These are phyloP conservation scores for Cladophialophora immunda DNA, from an alignment of 2,329 filamentous ascomycete genomes.

Conservation along the genomic window DNA sequence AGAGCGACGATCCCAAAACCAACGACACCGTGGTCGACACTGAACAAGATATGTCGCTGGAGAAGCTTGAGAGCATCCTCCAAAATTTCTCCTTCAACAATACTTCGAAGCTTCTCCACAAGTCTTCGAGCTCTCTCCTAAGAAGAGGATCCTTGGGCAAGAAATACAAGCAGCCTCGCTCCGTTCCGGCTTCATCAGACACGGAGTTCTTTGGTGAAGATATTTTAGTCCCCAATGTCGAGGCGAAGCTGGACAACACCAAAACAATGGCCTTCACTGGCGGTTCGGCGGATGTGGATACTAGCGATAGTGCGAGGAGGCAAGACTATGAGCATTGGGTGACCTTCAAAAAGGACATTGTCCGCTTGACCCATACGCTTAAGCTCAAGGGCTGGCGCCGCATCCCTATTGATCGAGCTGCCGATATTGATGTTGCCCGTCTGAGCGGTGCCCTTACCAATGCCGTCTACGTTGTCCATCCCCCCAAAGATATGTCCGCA, in stretches of 20 bases:
- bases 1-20: constrained; percentile 15
- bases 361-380: constrained; percentile 87
- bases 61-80: constrained; percentile 79
- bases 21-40: constrained; percentile 16
- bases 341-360: constrained; percentile 90
- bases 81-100: constrained; percentile 46
- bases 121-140: constrained; percentile 44
- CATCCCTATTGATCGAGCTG: constrained; percentile 64
- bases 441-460: constrained; percentile 92
- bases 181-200: constrained; percentile 73
- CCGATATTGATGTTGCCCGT: constrained; percentile 56
- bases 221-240: constrained; percentile 87
- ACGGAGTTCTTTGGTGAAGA: constrained; percentile 79
- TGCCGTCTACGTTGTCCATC: constrained; percentile 91
- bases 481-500: constrained; percentile 70
- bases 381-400: constrained; percentile 90
- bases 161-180: constrained; percentile 51
- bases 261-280: constrained; percentile 82
- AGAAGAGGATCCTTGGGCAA: constrained; percentile 53
- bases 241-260: constrained; percentile 86
- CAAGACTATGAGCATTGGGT: constrained; percentile 82
- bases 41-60: constrained; percentile 67
- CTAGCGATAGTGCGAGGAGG: constrained; percentile 60
- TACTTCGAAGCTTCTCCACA: constrained; percentile 44
- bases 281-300: constrained; percentile 56